Base-by-base conservation (phyloP, 106 monocot genomes). In the Allium fistulosum region DNA sequence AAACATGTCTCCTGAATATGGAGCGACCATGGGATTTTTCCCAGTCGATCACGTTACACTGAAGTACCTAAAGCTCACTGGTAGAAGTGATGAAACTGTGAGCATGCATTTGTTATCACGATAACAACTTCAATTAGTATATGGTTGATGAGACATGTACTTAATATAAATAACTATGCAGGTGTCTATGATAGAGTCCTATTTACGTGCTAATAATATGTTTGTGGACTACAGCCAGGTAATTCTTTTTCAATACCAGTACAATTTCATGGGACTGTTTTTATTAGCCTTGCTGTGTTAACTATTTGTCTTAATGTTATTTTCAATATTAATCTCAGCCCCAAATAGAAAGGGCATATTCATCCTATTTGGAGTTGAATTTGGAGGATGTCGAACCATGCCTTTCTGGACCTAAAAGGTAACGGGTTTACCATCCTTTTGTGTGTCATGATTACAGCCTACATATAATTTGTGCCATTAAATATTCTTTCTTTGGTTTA, bases 11-110 rank as follows among this genome's bases (percentile, higher is more conserved):
- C 94, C 94, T 57, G 91, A 95, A 72, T 95, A 95, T 83, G 94
- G 94, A 60, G 94, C 94, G 64, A 95, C 94, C 9, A 95, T 95
- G 94, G 94, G 94, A 11, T 95, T 95, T 82, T 95, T 95, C 71
- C 94, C 94, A 76, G 94, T 95, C 9, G 94, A 95, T 76, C 83
- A 88, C 52, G 81, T 91, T 26, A 95, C 94, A 10, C 16, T 95
- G 9, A 79, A 91, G 27, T 95, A 95, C 71, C 75, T 95, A 59
- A 91, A 83, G 53, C 58, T 95, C 70, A 95, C 94, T 48, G 94
- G 94, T 59, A 80, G 94, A 61, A 91, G 94, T 80, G 91, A 91
- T 78, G 94, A 91, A 81, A 91, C 94, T 71, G 91, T 95, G 58
- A 69, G 90, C 75, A 49, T 61, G 15, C 49, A 46, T 59, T 65